Evolutionary conservation across 1,284 basidiomycete genomes (phyloP).

Genomic region (Rhodofomes roseus): DNA sequence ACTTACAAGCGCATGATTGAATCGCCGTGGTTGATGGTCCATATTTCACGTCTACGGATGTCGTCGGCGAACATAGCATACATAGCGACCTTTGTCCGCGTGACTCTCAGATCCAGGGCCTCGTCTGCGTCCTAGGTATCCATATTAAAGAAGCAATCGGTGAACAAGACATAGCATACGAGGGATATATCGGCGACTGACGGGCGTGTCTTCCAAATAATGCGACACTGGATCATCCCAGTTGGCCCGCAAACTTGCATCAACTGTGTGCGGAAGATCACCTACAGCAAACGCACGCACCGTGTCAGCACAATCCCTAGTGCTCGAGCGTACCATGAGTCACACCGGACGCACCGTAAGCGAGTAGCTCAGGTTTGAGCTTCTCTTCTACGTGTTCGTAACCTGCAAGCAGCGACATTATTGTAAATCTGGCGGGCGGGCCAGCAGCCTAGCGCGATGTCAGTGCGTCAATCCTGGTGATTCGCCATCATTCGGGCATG

Average conservation of each 20-base stretch:
- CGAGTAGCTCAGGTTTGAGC: not conserved
- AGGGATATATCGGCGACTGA: not conserved
- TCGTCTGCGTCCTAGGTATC: not conserved
- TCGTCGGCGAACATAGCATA: constrained; percentile 2
- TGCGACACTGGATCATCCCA: not conserved
- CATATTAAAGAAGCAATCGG: not conserved
- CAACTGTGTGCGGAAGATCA: not conserved
- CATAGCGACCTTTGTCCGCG: not conserved
- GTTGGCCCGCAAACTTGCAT: not conserved
- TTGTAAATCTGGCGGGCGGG: not conserved
- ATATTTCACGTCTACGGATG: not conserved
- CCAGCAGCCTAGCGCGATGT: too few relatives aligned
- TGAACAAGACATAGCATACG: not conserved
- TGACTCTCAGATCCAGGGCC: too few relatives aligned
- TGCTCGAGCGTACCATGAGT: too few relatives aligned
- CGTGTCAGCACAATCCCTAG: too few relatives aligned
- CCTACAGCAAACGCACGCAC: not conserved
- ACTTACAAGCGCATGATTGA: not conserved
- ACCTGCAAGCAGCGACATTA: not conserved
- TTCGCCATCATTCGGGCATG: too few relatives aligned
- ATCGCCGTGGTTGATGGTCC: not conserved
- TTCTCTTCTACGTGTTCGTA: not conserved
- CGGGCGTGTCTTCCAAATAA: not conserved
- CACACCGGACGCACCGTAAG: not conserved
- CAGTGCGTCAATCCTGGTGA: too few relatives aligned